Conservation (phyloP, 768 basidiomycete species). For the Termitomyces bulborhizus region DNA sequence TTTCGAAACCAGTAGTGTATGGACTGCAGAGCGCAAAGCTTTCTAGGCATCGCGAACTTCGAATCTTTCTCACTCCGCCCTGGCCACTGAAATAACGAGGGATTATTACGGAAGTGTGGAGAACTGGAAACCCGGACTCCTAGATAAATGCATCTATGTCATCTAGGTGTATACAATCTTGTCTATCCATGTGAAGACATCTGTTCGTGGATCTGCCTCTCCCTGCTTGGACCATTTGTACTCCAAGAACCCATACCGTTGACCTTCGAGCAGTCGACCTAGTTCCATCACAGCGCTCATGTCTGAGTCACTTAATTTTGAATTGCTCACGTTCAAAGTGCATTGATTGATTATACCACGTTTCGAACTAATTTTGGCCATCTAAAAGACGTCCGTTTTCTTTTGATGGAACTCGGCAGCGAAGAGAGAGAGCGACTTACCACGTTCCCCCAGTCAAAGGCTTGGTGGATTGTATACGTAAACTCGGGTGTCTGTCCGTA, state of each 20-base stretch:
- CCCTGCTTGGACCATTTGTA: neutral
- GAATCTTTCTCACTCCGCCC: neutral
- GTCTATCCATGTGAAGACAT: conserved; percentile 17
- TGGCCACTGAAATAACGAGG: neutral
- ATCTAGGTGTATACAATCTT: conserved; percentile 7
- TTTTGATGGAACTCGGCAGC: neutral
- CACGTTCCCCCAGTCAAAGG: conserved; percentile 48
- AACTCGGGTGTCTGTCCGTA: conserved; percentile 96
- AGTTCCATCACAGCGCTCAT: conserved; percentile 2
- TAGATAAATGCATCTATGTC: neutral
- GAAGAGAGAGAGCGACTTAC: conserved; percentile 24
- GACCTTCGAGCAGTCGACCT: conserved; percentile 18
- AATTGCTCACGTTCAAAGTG: conserved; percentile 20
- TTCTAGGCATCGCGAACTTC: conserved; percentile 26
- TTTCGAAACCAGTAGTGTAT: conserved; percentile 69
- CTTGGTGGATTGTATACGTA: conserved; percentile 44
- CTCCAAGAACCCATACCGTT: conserved; percentile 28
- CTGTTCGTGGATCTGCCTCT: conserved; percentile 8
- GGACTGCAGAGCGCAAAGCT: conserved; percentile 55
- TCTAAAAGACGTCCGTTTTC: conserved; percentile 22
- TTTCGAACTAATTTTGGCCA: conserved; percentile 47
- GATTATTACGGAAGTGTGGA: neutral
- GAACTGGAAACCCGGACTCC: neutral
- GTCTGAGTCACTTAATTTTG: conserved; percentile 7
- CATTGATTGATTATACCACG: conserved; percentile 61